Base-by-base conservation (phyloP, 345 rosid species). In the Salix caprea region DNA sequence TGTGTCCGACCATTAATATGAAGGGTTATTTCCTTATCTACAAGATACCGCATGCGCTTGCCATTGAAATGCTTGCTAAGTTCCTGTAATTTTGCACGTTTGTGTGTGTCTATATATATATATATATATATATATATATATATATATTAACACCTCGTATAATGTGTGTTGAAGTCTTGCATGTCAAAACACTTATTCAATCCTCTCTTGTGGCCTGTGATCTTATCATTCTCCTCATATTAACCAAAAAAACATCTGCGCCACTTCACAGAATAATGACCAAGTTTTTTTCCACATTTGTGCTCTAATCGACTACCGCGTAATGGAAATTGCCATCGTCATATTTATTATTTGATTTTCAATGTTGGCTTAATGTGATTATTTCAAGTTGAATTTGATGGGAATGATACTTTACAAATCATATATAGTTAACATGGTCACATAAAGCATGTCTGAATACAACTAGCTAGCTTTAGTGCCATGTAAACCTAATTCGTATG, bases 151-250 rank as follows among this genome's bases (percentile, higher is more conserved):
- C n/a, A 4, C 6, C 12, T 18, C 23, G 1, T 24, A 9, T 64
- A 28, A 67, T 28, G 66, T 50, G 12, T 7, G 36, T 14, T 8
- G 7, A 56, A n/a, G 62, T n/a, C 26, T 67, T 75, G 54, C 78
- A 18, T 54, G 78, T 75, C 78, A 68, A 58, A 9, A 21, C 78
- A 24, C 40, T 46, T 44, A 37, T 9, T 15, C 26, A 50, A 32
- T 36, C 11, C 39, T 37, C 37, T 23, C 65, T 52, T 16, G 28
- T 34, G 26, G 56, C 69, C 78, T 56, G 3, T 58, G 62, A 58
- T 58, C 62, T 1, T 3, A 58, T 58, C 26, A 11, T 58, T 76
- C 58, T 12, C 78, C 58, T 68, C 24, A 14, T 10, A 26, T 10
- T 9, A 34, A 54, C 65, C 14, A 37, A 39, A 16, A 40, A 40